These are phyloP conservation scores for Boletus tomentosulus DNA, from an alignment of 768 basidiomycete species.

Conservation along the genomic window DNA sequence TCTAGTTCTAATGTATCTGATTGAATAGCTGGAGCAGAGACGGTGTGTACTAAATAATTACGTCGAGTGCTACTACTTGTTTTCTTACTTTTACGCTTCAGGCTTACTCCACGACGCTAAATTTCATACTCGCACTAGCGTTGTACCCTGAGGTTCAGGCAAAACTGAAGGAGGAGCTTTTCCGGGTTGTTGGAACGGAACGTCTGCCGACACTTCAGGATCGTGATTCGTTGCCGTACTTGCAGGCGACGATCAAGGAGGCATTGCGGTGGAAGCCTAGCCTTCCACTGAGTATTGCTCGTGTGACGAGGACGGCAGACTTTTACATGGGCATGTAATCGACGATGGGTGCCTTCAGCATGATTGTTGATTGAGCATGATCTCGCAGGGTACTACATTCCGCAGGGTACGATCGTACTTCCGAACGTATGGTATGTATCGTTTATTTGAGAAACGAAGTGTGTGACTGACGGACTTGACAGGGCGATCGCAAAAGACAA, in stretches of 20 bases:
- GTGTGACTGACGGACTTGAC: not conserved
- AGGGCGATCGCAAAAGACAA: conserved; percentile 20
- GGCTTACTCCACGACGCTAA: conserved; percentile 17
- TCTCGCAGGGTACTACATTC: conserved; percentile 9
- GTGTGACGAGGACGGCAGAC: conserved; percentile 3
- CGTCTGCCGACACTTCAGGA: conserved; percentile 39
- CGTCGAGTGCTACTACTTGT: too few relatives aligned
- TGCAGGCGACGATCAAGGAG: conserved; percentile 38
- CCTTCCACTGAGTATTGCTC: conserved; percentile 10
- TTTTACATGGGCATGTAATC: conserved; percentile 8
- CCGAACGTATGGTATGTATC: not conserved
- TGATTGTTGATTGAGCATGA: not conserved
- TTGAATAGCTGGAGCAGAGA: too few relatives aligned
- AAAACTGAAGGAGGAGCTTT: conserved; percentile 32
- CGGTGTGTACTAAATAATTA: too few relatives aligned
- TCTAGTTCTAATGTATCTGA: too few relatives aligned
- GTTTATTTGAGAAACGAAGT: not conserved
- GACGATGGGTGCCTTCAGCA: not conserved
- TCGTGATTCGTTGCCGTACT: conserved; percentile 44
- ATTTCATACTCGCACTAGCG: conserved; percentile 14
- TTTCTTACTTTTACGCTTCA: not conserved
- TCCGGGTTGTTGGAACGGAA: conserved; percentile 40
- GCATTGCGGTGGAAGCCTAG: conserved; percentile 6
- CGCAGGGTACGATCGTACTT: not conserved
- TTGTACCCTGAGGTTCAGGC: conserved; percentile 41